Percentiles rank a stretch among this genome's conserved stretches.
Evolutionary conservation across 805 yeast genomes (phyloP).

Genomic region (Metschnikowia sp.): DNA sequence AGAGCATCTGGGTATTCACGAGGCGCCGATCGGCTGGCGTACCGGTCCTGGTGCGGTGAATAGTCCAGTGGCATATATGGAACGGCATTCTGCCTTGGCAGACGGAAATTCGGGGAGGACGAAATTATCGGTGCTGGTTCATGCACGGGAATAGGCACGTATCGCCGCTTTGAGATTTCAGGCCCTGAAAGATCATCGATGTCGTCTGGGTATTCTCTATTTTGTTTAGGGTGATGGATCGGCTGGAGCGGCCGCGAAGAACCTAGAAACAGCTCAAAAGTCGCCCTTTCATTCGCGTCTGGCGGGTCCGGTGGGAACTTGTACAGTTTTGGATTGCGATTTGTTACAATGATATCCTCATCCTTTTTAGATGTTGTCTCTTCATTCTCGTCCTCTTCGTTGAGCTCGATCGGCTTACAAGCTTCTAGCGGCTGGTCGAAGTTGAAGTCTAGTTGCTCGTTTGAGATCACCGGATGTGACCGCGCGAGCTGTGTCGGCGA

Average conservation of each 20-base stretch:
- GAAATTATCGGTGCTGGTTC: constrained; percentile 23
- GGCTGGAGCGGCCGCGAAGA: constrained; percentile 10
- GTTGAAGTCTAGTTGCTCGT: constrained; percentile 18
- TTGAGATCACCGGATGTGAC: constrained; percentile 6
- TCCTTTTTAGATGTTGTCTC: constrained; percentile 5
- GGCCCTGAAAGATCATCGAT: constrained; percentile 29
- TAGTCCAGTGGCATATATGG: neutral
- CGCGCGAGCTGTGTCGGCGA: constrained; percentile 26
- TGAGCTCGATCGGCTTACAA: constrained; percentile 22
- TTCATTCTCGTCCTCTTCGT: constrained; percentile 28
- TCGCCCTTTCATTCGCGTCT: constrained; percentile 12
- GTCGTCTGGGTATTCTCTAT: constrained; percentile 25
- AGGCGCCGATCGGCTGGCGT: neutral
- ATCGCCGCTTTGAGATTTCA: constrained; percentile 20
- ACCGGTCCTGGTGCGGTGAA: neutral
- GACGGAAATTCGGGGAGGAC: neutral
- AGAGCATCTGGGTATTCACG: constrained; percentile 6
- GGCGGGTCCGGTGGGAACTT: constrained; percentile 53
- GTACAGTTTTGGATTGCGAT: constrained; percentile 45
- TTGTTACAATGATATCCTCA: constrained; percentile 48
- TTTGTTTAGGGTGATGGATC: constrained; percentile 14
- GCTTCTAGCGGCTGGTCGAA: constrained; percentile 18
- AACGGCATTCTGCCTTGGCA: neutral
- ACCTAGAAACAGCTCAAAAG: constrained; percentile 3
- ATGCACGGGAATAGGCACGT: constrained; percentile 41